Evolutionary conservation across 192 early-diverging fungal genomes (phyloP).

Genomic region (Coemansia sp.): DNA sequence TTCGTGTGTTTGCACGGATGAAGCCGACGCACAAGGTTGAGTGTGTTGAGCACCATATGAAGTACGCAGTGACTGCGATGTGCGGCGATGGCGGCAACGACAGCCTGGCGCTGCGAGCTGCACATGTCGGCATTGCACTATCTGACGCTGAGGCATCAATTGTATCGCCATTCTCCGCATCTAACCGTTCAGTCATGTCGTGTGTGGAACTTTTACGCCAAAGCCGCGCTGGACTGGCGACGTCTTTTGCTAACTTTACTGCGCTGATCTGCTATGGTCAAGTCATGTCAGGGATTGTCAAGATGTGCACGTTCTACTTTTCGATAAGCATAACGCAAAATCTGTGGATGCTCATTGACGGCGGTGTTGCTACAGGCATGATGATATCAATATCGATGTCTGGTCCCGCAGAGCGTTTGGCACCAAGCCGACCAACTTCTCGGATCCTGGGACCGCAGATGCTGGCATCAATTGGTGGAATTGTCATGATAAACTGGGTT

Average conservation of each 20-base stretch:
- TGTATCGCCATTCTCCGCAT: conserved; percentile 75
- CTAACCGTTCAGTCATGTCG: conserved; percentile 60
- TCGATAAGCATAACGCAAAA: conserved; percentile 67
- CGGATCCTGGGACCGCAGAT: conserved; percentile 73
- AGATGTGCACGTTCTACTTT: conserved; percentile 73
- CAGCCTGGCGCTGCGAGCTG: conserved; percentile 77
- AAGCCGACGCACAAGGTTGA: conserved; percentile 74
- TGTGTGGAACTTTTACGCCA: conserved; percentile 61
- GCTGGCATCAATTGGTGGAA: conserved; percentile 65
- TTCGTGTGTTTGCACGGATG: conserved; percentile 79
- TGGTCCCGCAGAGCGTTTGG: conserved; percentile 58
- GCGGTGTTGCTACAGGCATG: conserved; percentile 62
- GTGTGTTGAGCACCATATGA: conserved; percentile 75
- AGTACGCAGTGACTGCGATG: conserved; percentile 74
- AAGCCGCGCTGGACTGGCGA: conserved; percentile 60
- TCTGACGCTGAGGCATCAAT: conserved; percentile 80
- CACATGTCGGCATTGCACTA: conserved; percentile 78
- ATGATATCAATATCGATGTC: conserved; percentile 69
- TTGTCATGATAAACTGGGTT: conserved; percentile 68
- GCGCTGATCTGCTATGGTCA: conserved; percentile 76
- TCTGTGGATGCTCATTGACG: conserved; percentile 77
- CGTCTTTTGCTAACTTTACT: conserved; percentile 75
- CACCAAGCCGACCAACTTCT: conserved; percentile 68
- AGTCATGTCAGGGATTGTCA: conserved; percentile 61
- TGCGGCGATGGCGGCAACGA: conserved; percentile 88